Evolutionary conservation across 495 filamentous ascomycete species (phyloP), one percentile per base, ranked within the genome.

Genomic region (Penicillium herquei): DNA sequence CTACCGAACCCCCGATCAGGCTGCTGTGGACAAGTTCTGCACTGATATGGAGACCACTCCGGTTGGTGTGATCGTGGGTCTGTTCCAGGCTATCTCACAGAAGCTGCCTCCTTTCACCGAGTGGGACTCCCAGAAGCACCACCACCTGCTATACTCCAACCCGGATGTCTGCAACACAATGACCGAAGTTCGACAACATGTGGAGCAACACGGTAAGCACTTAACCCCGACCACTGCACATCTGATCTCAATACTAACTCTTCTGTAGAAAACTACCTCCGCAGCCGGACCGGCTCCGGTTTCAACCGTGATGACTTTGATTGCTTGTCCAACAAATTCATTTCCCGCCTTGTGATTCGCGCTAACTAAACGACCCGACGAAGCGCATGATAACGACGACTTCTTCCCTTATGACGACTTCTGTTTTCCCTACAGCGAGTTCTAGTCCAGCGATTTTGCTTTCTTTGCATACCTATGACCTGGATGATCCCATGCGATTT

Each of bases 31-130:
- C 56, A 95, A 94, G 72, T 96, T 96, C 82, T 96, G 91, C 79
- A 80, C 77, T 41, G 92, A 96, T 57, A 96, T 96, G 92, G 92
- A 96, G 80, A 87, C 85, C 9, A 92, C 88, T 33, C 92, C 92
- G 1, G 92, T 96, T 48, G 92, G 91, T 57, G 92, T 96, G 70
- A 93, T 96, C 63, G 91, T 94, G 49, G 91, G 92, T 33, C 81
- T 96, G 33, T 96, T 96, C 86, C 87, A 91, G 59, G 92, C 92
- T 64, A 96, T 96, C 70, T 96, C 91, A 6, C 91, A 95, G 73
- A 95, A 96, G 74, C 79, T 96, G 43, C 92, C 92, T 7, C 81
- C 90, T 3, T 89, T 96, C 67, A 86, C 82, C 50, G 92, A 96
- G 60, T 96, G 92, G 92, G 91, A 96, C 61, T 90, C 89, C 1